phyloP scores from a whole-genome alignment of 2,329 filamentous ascomycete species.

The Capronia coronata region DNA sequence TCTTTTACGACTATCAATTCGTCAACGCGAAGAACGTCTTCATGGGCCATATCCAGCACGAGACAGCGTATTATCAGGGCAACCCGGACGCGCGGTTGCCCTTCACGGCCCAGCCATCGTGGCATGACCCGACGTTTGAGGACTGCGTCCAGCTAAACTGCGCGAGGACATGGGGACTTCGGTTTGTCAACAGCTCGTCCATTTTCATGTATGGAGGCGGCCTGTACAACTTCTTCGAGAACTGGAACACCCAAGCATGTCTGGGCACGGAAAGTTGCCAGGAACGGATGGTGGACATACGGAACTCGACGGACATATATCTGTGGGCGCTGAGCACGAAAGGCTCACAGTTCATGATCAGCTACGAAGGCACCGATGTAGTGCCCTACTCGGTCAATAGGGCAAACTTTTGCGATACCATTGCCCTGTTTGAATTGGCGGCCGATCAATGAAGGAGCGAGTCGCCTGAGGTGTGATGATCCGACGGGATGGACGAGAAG shows the following conservation, averaged over 20 bases:
- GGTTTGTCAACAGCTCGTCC: conserved; percentile 52
- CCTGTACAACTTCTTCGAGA: conserved; percentile 58
- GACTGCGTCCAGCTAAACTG: conserved; percentile 36
- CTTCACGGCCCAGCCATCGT: conserved; percentile 43
- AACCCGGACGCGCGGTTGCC: conserved; percentile 54
- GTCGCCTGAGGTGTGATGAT: neutral
- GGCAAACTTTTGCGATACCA: conserved; percentile 24
- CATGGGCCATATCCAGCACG: conserved; percentile 60
- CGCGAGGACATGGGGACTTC: conserved; percentile 55
- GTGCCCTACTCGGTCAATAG: conserved; percentile 25
- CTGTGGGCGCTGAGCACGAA: conserved; percentile 26
- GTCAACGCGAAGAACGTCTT: conserved; percentile 55
- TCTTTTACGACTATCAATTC: conserved; percentile 66
- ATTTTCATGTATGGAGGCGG: conserved; percentile 58
- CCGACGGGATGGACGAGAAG: neutral
- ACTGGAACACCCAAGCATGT: conserved; percentile 39
- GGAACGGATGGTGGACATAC: conserved; percentile 25
- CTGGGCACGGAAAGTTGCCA: conserved; percentile 29
- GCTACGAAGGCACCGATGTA: conserved; percentile 22
- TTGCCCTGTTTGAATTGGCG: conserved; percentile 24
- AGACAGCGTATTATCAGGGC: conserved; percentile 66
- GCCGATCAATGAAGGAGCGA: conserved; percentile 7
- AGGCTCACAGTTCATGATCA: conserved; percentile 25
- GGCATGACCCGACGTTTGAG: conserved; percentile 49
- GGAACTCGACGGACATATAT: conserved; percentile 23